A percentile compares a stretch with the other conserved stretches of the same genome.
phyloP scores from a whole-genome alignment of 192 early-diverging fungal species.

The Diversispora eburnea region DNA sequence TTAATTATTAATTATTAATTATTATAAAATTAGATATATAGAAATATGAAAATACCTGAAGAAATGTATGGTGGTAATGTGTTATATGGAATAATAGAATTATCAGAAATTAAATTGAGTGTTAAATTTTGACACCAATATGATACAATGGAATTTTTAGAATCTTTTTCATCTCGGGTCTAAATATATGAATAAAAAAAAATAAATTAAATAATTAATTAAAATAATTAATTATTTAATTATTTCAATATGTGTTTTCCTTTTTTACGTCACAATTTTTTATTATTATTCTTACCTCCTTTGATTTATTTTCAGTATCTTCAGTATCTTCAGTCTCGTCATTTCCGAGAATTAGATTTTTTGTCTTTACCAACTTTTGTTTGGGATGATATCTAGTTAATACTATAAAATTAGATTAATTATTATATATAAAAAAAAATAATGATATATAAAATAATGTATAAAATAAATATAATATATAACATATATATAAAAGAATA shows the following conservation, averaged over 20 bases:
- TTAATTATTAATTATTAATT: background rate
- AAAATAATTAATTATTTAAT: background rate
- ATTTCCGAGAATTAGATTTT: constrained; percentile 45
- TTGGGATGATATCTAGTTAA: constrained; percentile 52
- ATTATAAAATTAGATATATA: background rate
- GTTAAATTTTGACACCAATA: constrained; percentile 83
- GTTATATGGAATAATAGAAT: constrained; percentile 42
- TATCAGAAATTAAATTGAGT: constrained; percentile 53
- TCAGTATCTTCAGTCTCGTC: constrained; percentile 34
- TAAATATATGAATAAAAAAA: background rate
- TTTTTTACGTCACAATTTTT: too few relatives aligned
- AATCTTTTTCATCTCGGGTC: background rate
- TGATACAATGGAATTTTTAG: constrained; percentile 45
- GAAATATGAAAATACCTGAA: constrained; percentile 43
- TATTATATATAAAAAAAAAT: background rate
- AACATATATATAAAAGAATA: background rate
- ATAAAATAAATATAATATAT: background rate
- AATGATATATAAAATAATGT: too few relatives aligned
- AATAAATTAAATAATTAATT: background rate
- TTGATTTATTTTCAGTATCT: background rate
- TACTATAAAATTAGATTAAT: constrained; percentile 17
- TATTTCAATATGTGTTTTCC: background rate
- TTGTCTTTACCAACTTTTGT: constrained; percentile 47
- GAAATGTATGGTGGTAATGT: constrained; percentile 50
- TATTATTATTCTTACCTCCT: too few relatives aligned